phyloP scores from a whole-genome alignment of 2,329 filamentous ascomycete genomes.

The Graphiopsis chlorocephala region DNA sequence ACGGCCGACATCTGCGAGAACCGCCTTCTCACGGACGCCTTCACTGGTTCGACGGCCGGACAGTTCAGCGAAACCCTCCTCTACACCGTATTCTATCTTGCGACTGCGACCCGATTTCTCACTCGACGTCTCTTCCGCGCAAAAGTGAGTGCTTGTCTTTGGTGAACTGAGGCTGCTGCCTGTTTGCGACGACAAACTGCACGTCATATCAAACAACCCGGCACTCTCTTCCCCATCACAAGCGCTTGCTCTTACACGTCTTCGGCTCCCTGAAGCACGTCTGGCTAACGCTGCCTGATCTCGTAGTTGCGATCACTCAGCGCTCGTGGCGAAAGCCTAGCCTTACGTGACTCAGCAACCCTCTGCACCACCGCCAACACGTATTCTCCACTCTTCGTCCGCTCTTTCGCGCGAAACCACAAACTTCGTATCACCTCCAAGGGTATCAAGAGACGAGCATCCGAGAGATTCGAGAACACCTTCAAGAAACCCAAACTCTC shows the following conservation, averaged over 20 bases:
- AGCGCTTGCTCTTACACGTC: background rate
- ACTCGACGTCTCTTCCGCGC: slow-evolving; percentile 7
- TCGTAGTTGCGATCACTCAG: slow-evolving; percentile 16
- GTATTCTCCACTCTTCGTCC: slow-evolving; percentile 70
- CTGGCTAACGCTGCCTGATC: slow-evolving; percentile 12
- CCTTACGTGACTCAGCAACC: slow-evolving; percentile 12
- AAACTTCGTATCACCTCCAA: slow-evolving; percentile 44
- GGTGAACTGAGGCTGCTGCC: slow-evolving; percentile 24
- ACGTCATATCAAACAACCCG: slow-evolving; percentile 15
- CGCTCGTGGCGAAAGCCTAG: slow-evolving; percentile 15
- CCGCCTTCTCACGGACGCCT: slow-evolving; percentile 54
- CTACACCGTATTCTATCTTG: slow-evolving; percentile 15
- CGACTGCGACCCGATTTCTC: slow-evolving; percentile 18
- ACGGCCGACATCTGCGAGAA: slow-evolving; percentile 32
- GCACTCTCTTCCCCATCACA: background rate
- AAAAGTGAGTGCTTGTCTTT: slow-evolving; percentile 18
- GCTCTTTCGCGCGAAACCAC: slow-evolving; percentile 47
- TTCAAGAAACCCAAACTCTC: slow-evolving; percentile 22
- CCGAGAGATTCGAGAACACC: slow-evolving; percentile 35
- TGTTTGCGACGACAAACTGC: slow-evolving; percentile 5
- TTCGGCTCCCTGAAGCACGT: slow-evolving; percentile 11
- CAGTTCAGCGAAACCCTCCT: slow-evolving; percentile 21
- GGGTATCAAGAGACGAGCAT: slow-evolving; percentile 44
- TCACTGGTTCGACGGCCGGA: slow-evolving; percentile 53
- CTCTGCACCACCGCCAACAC: slow-evolving; percentile 29